Evolutionary conservation across 148 eudicot species (phyloP), one percentile per base, ranked within the genome.

Genomic region (Selenicereus undatus): DNA sequence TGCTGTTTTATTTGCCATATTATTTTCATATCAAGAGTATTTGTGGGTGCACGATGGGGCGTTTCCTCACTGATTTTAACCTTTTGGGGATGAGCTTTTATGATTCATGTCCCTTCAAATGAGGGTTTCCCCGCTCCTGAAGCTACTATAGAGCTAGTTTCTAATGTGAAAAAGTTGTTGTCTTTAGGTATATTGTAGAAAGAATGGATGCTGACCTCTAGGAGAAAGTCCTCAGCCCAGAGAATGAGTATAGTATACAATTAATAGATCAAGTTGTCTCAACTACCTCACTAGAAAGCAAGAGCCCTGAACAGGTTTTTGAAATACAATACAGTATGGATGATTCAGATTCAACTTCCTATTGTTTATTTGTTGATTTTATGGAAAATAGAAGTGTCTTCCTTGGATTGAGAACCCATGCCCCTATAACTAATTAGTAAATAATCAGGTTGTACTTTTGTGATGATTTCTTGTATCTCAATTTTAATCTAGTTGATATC

Each of bases 281-380:
- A 74, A 95, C 98, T 87, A 97, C 97, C 82, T 84, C 93, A 86
- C 98, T 97, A n/a, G 97, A 95, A 85, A 95, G 98, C 92, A 95
- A 95, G 93, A 93, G 97, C 86, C 98, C 98, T 0, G 98, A 95
- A 84, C 97, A 95, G 88, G 98, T 95, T 78, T n/a, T n/a, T n/a
- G 32, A 32, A 32, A 32, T 32, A 32, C 32, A 32, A 32, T 32
- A 32, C 32, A 32, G 32, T 32, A 32, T 32, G 2, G 32, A 32
- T 32, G 32, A 32, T 1, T 32, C 32, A 32, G 1, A 32, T 32
- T 32, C 32, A 32, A 32, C 2, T 32, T 32, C 32, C 32, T 32
- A 32, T 32, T 32, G 32, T 32, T 32, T 32, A 0, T 32, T 32
- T 32, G 32, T 32, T 32, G 32, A 32, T 32, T 32, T 32, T 32